phyloP scores from a whole-genome alignment of 768 basidiomycete genomes.

The Sarcomyxa edulis region DNA sequence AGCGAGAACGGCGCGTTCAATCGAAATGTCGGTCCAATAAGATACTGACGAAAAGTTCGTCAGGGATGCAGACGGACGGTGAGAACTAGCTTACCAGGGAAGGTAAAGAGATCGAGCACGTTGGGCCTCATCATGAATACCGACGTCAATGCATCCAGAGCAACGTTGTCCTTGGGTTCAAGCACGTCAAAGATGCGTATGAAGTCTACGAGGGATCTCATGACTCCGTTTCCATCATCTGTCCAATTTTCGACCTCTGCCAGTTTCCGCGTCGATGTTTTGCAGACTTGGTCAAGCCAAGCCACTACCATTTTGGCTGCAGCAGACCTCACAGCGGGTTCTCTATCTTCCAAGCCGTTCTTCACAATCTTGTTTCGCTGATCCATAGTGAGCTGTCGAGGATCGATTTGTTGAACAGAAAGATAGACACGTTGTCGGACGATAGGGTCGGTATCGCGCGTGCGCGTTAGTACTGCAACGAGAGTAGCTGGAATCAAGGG shows the following conservation, averaged over 20 bases:
- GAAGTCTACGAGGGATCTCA: constrained; percentile 40
- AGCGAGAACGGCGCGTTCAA: constrained; percentile 78
- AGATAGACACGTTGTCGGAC: constrained; percentile 79
- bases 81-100: constrained; percentile 52
- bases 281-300: constrained; percentile 72
- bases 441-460: constrained; percentile 79
- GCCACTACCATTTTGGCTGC: constrained; percentile 70
- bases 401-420: constrained; percentile 54
- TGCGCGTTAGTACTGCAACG: constrained; percentile 65
- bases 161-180: constrained; percentile 62
- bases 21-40: constrained; percentile 73
- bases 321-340: constrained; percentile 76
- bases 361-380: constrained; percentile 85
- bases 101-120: constrained; percentile 65
- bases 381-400: constrained; percentile 65
- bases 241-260: constrained; percentile 16
- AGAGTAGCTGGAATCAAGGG: constrained; percentile 61
- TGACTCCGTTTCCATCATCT: constrained; percentile 36
- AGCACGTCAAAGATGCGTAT: constrained; percentile 55
- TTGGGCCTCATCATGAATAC: constrained; percentile 72
- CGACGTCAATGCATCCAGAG: constrained; percentile 76
- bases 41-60: constrained; percentile 36
- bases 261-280: constrained; percentile 12
- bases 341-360: constrained; percentile 86
- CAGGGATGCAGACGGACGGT: not conserved